A percentile compares a stretch with the other conserved stretches of the same genome.
Evolutionary conservation across 768 basidiomycete species (phyloP).

Genomic region (Pleurotus pulmonarius): DNA sequence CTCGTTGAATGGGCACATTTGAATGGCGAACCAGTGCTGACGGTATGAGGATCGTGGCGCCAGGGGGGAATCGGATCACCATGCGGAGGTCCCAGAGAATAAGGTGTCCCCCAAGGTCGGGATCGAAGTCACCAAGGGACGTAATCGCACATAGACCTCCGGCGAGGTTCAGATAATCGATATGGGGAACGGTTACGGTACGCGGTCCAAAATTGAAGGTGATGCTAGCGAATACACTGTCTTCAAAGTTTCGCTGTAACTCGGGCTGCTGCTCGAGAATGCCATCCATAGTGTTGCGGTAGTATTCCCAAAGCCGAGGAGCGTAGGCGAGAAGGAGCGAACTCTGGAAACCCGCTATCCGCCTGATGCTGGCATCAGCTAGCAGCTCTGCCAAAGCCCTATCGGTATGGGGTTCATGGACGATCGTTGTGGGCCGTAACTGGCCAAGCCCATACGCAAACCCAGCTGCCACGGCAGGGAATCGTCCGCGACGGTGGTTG

Average conservation of each 20-base stretch:
- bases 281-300: constrained; percentile 7
- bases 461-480: constrained; percentile 14
- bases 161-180: constrained; percentile 20
- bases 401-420: not conserved
- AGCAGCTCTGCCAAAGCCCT: not conserved
- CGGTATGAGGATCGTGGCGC: constrained; percentile 15
- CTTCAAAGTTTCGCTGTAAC: constrained; percentile 18
- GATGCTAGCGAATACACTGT: constrained; percentile 20
- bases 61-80: constrained; percentile 16
- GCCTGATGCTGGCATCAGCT: not conserved
- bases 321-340: constrained; percentile 15
- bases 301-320: constrained; percentile 17
- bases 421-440: not conserved
- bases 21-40: constrained; percentile 13
- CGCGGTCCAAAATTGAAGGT: constrained; percentile 13
- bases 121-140: constrained; percentile 11
- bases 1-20: constrained; percentile 4
- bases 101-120: constrained; percentile 15
- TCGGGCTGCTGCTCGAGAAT: constrained; percentile 8
- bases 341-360: constrained; percentile 17
- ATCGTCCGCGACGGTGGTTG: constrained; percentile 17
- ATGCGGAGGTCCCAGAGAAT: constrained; percentile 15
- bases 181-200: constrained; percentile 12
- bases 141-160: constrained; percentile 18
- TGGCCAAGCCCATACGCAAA: constrained; percentile 26